Base-by-base conservation (phyloP, 1,284 basidiomycete species). In the Schizophyllum amplum region DNA sequence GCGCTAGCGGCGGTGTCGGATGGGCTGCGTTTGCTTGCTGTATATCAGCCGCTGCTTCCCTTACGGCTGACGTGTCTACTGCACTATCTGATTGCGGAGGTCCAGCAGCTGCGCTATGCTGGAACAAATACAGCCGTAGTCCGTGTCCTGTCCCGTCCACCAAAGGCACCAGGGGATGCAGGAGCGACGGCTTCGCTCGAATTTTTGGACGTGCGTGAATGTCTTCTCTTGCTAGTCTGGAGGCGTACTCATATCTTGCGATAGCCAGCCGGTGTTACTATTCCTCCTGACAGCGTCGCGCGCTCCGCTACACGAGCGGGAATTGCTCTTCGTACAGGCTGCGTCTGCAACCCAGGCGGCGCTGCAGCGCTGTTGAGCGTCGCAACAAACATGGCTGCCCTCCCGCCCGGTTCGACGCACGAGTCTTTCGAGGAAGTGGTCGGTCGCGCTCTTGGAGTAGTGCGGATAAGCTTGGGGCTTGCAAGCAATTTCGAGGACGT, bases 301-400 rank as follows among this genome's bases (percentile, higher is more conserved):
- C 74, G 83, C 59, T 78, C 82, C 2, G 86, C 90, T 0, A 78
- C 86, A 5, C 73, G 71, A 55, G 75, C 79, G 56, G 79, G 76
- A 56, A 84, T 92, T 59, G 87, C 88, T 11, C 71, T 92, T 17
- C 81, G 90, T 47, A 89, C 89, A 1, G 90, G 90, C 0, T 92
- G 90, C 66, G 85, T 92, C 78, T 92, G 90, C 65, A 92, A 92
- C 61, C 87, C 90, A 3, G 90, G 90, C 5, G 89, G 83, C 11
- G 86, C 87, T 0, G 83, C 87, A 0, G 79, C 83, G 1, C 72
- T 90, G 4, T 76, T 90, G 1, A 84, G 83, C 0, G 78, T 90
- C 27, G 71, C 82, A 58, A 74, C 77, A 17, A 76, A 83, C 59
- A 91, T 91, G 87, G 71, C 74, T 17, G 69, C 67, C 15, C 74